Conservation (phyloP, 2,329 filamentous ascomycete genomes). For the Clarireedia hainanense region DNA sequence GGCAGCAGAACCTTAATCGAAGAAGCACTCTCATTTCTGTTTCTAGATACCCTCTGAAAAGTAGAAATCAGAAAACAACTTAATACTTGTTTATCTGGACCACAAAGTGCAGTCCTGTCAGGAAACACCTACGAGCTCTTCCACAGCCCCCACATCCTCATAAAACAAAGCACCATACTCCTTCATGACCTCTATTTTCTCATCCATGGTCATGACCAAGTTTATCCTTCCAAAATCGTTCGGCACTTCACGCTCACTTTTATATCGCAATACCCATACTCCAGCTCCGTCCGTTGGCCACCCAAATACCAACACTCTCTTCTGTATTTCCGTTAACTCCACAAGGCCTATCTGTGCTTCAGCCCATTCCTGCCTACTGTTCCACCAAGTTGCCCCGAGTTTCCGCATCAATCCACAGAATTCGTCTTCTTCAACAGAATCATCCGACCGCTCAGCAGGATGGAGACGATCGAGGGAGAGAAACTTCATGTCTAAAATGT, state of each 20-base stretch:
- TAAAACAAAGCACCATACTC: neutral
- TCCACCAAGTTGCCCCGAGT: neutral
- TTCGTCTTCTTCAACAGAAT: neutral
- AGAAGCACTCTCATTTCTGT: neutral
- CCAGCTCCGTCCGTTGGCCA: neutral
- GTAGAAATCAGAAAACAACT: neutral
- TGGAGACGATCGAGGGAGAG: neutral
- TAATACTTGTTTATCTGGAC: neutral
- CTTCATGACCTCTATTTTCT: neutral
- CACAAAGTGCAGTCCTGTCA: neutral
- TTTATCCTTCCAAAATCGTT: neutral
- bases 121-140: neutral
- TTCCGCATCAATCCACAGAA: neutral
- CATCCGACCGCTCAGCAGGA: neutral
- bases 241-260: neutral
- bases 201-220: neutral
- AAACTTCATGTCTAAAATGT: neutral
- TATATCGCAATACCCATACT: neutral
- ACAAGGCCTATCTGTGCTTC: neutral
- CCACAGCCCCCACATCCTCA: neutral
- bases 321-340: neutral
- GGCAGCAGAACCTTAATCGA: neutral
- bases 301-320: neutral
- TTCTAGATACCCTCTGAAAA: neutral
- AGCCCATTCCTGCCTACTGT: neutral